Base-by-base conservation (phyloP, 1,139 yeast species). In the Blastobotrys apis region DNA sequence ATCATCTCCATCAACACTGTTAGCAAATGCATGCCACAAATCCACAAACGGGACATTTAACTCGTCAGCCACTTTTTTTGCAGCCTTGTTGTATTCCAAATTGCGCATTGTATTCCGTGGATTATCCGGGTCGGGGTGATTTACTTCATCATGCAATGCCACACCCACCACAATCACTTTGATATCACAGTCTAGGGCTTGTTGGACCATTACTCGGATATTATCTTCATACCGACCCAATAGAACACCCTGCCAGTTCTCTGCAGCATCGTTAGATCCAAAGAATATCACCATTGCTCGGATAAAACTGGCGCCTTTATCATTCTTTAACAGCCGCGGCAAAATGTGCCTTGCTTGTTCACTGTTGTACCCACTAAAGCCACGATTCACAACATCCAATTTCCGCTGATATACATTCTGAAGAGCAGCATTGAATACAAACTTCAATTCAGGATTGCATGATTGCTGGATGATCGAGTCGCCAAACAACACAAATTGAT, bases 201-300 rank as follows among this genome's bases (percentile, higher is more conserved):
- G 47, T 10, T 64, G 50, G 4, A 78, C 67, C 55, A 84, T 59
- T 16, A 50, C 51, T 10, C 55, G 58, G 46, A 76, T 64, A 57
- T 85, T 84, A 6, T 62, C 64, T 17, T 60, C 47, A 57, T 66
- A 84, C 47, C 74, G 67, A 0, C 65, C 72, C 8, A 80, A 37
- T 1, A 75, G 72, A 1, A 83, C 85, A 19, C 68, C 67, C 58
- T 84, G 94, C 19, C 68, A 63, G 4, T 64, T 59, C 29, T 71
- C 72, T 3, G 63, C 65, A 19, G 68, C 79, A 59, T 86, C 95
- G 56, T 86, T 86, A 9, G 94, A 74, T 1, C 95, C 95, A 54
- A 84, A 77, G 61, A 81, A 84, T 2, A 86, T 65, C 0, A 50
- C 54, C 48, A 52, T 47, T 19, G 57, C 41, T 33, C 45, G 43